These are phyloP conservation scores for Venturiaceae sp. DNA, from an alignment of 2,329 filamentous ascomycete species.

Conservation along the genomic window DNA sequence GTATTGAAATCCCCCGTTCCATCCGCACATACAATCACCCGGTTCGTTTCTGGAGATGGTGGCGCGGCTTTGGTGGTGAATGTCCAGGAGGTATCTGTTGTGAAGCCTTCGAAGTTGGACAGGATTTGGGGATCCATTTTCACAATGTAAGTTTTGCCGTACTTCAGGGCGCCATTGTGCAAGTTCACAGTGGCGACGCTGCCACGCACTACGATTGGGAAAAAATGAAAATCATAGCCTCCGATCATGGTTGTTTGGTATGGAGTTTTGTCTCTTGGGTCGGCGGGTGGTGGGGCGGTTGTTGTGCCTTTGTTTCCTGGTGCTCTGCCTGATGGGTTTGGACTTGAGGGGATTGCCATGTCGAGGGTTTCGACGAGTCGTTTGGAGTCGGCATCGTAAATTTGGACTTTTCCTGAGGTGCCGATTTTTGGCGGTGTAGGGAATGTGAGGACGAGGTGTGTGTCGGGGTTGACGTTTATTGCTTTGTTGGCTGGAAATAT, in stretches of 20 bases:
- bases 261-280: conserved; percentile 4
- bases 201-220: conserved; percentile 8
- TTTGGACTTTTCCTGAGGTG: conserved; percentile 5
- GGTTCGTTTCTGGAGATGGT: background rate
- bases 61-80: conserved; percentile 8
- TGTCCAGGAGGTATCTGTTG: conserved; percentile 3
- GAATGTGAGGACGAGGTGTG: conserved; percentile 8
- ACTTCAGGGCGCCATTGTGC: conserved; percentile 8
- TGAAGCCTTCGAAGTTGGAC: conserved; percentile 2
- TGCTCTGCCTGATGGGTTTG: conserved; percentile 5
- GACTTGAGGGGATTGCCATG: conserved; percentile 7
- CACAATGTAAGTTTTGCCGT: conserved; percentile 7
- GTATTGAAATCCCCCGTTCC: conserved; percentile 8
- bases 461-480: conserved; percentile 9
- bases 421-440: conserved; percentile 6
- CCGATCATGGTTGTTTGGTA: conserved; percentile 9
- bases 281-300: background rate
- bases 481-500: conserved; percentile 7
- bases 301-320: conserved; percentile 4
- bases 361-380: conserved; percentile 9
- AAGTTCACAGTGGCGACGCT: conserved; percentile 8
- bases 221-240: conserved; percentile 10
- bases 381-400: conserved; percentile 8
- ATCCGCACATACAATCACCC: conserved; percentile 5
- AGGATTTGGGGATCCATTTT: conserved; percentile 5